Conservation (phyloP, 2,329 filamentous ascomycete genomes). For the Fusarium succisae region DNA sequence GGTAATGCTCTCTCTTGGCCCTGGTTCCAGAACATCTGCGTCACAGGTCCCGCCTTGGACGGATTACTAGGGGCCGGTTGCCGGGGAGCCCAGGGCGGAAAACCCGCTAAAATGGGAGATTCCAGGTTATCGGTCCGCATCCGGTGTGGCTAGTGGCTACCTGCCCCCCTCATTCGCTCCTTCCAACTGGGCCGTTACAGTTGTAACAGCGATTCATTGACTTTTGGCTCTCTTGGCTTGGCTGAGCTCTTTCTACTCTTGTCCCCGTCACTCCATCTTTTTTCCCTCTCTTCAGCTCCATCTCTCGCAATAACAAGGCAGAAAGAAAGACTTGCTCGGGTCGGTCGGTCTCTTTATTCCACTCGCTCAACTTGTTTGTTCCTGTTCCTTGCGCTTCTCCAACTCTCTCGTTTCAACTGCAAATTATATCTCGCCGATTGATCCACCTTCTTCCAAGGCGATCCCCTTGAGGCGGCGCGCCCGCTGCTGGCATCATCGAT, state of each 20-base stretch:
- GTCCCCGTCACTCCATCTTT: slow-evolving; percentile 20
- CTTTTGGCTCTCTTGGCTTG: neutral
- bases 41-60: slow-evolving; percentile 25
- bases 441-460: slow-evolving; percentile 15
- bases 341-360: slow-evolving; percentile 19
- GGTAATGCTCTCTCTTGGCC: neutral
- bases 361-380: slow-evolving; percentile 20
- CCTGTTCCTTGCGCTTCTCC: slow-evolving; percentile 24
- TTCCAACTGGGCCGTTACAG: slow-evolving; percentile 35
- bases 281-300: slow-evolving; percentile 6
- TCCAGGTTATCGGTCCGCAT: slow-evolving; percentile 37
- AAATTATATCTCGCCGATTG: slow-evolving; percentile 14
- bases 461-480: slow-evolving; percentile 31
- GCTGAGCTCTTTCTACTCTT: neutral
- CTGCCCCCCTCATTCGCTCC: slow-evolving; percentile 32
- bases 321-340: neutral
- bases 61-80: slow-evolving; percentile 25
- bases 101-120: slow-evolving; percentile 33
- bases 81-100: slow-evolving; percentile 33
- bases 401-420: slow-evolving; percentile 18
- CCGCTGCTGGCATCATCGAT: slow-evolving; percentile 36
- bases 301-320: slow-evolving; percentile 17
- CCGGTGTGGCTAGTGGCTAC: slow-evolving; percentile 36
- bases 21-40: slow-evolving; percentile 28
- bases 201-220: slow-evolving; percentile 38